Evolutionary conservation across 139 green algal genomes (phyloP).

Genomic region (Spirogloea muscicola): DNA sequence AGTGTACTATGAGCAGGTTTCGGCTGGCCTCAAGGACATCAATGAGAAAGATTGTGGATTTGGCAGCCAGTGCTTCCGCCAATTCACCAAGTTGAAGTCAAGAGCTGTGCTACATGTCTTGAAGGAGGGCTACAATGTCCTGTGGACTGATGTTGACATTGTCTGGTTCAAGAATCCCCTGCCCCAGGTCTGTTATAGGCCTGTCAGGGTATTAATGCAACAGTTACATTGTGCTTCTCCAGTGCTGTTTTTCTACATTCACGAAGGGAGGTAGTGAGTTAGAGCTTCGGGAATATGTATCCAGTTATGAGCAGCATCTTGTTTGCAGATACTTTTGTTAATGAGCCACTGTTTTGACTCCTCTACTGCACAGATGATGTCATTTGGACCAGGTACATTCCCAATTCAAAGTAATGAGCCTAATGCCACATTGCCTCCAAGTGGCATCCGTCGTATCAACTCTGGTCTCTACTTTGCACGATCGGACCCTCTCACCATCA

Average conservation of each 20-base stretch:
- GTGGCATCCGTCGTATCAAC: neutral
- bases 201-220: no score
- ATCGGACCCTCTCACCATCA: conserved; percentile 1
- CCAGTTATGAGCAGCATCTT: no score
- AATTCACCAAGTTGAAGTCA: conserved; percentile 41
- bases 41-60: conserved; percentile 15
- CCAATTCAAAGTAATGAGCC: conserved; percentile 27
- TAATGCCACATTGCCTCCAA: conserved; percentile 5
- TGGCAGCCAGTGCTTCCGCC: conserved; percentile 38
- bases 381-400: conserved; percentile 23
- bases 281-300: no score
- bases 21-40: conserved; percentile 2
- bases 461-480: conserved; percentile 33
- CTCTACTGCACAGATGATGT: no score
- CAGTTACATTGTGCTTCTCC: no score
- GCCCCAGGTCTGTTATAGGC: conserved; percentile 9
- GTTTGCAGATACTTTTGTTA: no score
- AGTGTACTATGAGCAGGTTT: conserved; percentile 30
- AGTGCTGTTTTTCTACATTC: no score
- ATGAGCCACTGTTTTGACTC: no score
- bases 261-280: no score
- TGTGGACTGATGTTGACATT: conserved; percentile 39
- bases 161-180: conserved; percentile 30
- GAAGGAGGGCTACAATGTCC: conserved; percentile 20
- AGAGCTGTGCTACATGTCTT: conserved; percentile 23